Base-by-base conservation (phyloP, 2,329 filamentous ascomycete genomes). In the Leptographium lundbergii region DNA sequence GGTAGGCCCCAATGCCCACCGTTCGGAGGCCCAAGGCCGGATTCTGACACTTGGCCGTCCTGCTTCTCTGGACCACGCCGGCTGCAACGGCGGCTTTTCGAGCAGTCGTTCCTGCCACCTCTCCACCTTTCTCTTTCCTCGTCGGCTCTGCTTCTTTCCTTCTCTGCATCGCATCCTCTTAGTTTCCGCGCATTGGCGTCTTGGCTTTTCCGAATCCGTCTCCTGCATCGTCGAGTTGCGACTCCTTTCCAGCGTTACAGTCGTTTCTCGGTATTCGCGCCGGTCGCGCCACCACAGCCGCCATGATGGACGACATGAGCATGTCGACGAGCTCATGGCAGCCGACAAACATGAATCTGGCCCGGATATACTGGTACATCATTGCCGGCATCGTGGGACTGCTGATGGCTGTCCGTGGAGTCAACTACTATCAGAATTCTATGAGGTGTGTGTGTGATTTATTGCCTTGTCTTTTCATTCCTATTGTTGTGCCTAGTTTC, bases 311-410 rank as follows among this genome's bases (percentile, higher is more conserved):
- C n/a, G 60, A 61, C n/a, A 63, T 64, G 61, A 66, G 61, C 54
- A 68, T 66, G 63, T 70, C 72, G 22, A 69, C 73, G 56, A 71
- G 68, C 56, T 68, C 72, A 66, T 77, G 78, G 66, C 70, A 72
- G 60, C 61, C 68, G 1, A 70, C 70, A 45, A 83, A 84, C 65
- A 74, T 74, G 66, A 72, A 71, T 48, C 73, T 83, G 56, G 81
- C 81, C 19, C 73, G 72, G 22, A 75, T 74, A 2, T 85, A 78
- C 65, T 85, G 82, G 82, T 85, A 84, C 66, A 75, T 81, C 39
- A 70, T 82, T 45, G 79, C 74, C 9, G 76, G 72, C 19, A 74
- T 77, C 27, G 66, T 81, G 5, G 77, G 71, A 1, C 63, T 75
- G 0, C 65, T 80, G 6, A 65, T 72, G 3, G 59, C 67, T 0